A percentile compares a stretch with the other conserved stretches of the same genome.
Evolutionary conservation across 768 basidiomycete genomes (phyloP).

Genomic region (Leccinum boreale): DNA sequence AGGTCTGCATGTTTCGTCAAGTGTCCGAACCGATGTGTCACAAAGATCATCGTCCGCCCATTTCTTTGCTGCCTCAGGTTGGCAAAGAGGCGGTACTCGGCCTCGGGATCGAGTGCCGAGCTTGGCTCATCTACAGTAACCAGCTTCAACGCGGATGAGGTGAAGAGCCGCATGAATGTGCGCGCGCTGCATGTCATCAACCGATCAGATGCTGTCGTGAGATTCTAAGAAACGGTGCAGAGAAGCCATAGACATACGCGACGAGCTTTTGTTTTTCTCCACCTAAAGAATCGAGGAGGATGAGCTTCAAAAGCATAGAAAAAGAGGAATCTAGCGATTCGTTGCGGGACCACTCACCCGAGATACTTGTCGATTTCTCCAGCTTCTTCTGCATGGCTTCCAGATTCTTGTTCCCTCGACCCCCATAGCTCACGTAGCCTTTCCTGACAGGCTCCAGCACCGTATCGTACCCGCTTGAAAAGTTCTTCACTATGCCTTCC

Average conservation of each 20-base stretch:
- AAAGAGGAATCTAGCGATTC: not conserved
- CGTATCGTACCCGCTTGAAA: conserved; percentile 38
- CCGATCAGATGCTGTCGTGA: not conserved
- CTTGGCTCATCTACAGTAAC: conserved; percentile 38
- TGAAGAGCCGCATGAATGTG: conserved; percentile 40
- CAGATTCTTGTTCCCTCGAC: conserved; percentile 10
- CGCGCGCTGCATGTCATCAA: conserved; percentile 25
- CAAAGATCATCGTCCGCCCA: conserved; percentile 39
- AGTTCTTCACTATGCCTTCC: conserved; percentile 36
- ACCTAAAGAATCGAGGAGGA: conserved; percentile 6
- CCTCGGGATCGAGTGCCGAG: conserved; percentile 37
- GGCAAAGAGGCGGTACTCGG: conserved; percentile 33
- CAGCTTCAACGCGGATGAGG: conserved; percentile 25
- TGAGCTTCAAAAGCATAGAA: not conserved
- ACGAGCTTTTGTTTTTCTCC: conserved; percentile 35
- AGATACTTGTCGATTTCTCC: conserved; percentile 20
- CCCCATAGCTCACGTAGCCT: conserved; percentile 27
- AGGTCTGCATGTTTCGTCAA: conserved; percentile 36
- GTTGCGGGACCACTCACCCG: conserved; percentile 15
- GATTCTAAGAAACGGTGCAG: not conserved
- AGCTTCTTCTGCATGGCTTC: conserved; percentile 17
- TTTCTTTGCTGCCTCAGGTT: conserved; percentile 26
- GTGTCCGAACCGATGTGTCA: conserved; percentile 40
- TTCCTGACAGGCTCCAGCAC: conserved; percentile 33
- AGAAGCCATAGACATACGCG: conserved; percentile 10